Conservation (phyloP, 257 asterid genomes). For the Hygrophila difformis region DNA sequence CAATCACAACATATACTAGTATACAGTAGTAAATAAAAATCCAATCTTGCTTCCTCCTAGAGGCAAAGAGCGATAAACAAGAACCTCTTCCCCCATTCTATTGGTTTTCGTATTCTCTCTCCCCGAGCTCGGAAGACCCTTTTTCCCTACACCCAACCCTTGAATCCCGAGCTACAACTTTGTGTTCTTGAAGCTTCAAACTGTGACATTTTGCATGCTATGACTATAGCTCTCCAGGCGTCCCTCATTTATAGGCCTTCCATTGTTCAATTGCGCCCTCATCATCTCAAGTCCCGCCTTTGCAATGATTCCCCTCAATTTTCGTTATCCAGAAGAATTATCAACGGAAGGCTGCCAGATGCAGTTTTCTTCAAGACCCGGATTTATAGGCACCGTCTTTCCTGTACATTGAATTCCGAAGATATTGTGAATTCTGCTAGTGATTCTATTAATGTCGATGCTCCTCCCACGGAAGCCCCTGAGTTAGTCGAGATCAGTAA, state of each 20-base stretch:
- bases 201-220: constrained; percentile 4
- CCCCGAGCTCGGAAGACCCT: background rate
- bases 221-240: constrained; percentile 48
- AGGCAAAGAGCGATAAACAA: background rate
- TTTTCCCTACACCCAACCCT: constrained; percentile 19
- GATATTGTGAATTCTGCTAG: constrained; percentile 21
- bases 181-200: too few relatives aligned
- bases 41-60: too few relatives aligned
- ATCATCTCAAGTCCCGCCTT: constrained; percentile 23
- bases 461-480: constrained; percentile 17
- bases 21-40: too few relatives aligned
- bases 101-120: background rate
- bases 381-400: constrained; percentile 36
- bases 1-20: too few relatives aligned
- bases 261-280: constrained; percentile 25
- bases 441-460: constrained; percentile 19
- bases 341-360: constrained; percentile 8
- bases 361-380: constrained; percentile 24
- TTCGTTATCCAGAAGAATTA: constrained; percentile 9
- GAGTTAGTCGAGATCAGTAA: constrained; percentile 17
- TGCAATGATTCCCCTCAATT: constrained; percentile 13
- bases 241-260: constrained; percentile 36
- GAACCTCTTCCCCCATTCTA: background rate
- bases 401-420: constrained; percentile 48
- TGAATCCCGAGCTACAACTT: too few relatives aligned